Evolutionary conservation across 2,329 filamentous ascomycete species (phyloP), one percentile per base, ranked within the genome.

Genomic region (Graphilbum sp.): DNA sequence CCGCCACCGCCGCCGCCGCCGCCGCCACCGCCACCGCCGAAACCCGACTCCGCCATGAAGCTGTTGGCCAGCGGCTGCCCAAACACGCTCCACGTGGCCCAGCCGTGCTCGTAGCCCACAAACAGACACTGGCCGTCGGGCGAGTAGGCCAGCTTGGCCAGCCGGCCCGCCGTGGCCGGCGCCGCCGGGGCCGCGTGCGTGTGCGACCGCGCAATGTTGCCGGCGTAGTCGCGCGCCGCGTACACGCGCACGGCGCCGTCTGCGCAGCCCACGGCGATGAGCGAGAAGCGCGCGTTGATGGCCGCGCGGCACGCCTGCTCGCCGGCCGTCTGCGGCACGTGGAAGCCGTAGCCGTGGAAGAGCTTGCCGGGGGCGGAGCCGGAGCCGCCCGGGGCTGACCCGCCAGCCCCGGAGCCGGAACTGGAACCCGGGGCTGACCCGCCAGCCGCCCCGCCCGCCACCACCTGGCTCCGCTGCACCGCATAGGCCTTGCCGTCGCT

Each of bases 71-170:
- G 79, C 3, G 79, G 70, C 56, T 94, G 95, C 25, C 90, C 90
- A 57, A 93, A 98, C 29, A 96, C 90, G 54, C 88, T 96, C 88
- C 88, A 98, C 34, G 78, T 88, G 5, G 83, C 80, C 90, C 90
- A 98, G 1, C 90, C 92, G 41, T 79, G 76, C 50, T 90, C 79
- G 52, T 88, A 96, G 2, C 88, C 90, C 32, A 81, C 86, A 57
- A 98, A 95, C 9, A 98, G 68, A 54, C 87, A 94, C 55, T 96
- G 95, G 16, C 90, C 90, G 55, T 98, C 90, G 0, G 88, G 86
- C 1, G 90, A 95, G 61, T 94, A 98, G 43, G 62, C 75, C 46
- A 98, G 58, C 23, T 76, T 80, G 2, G 73, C 85, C 37, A 95
- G 61, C 12, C 60, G 56, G 0, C 90, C 90, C 2, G 84, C 77